Evolutionary conservation across 441 rosid genomes (phyloP), one percentile per base, ranked within the genome.

Genomic region (Kokia cookei): DNA sequence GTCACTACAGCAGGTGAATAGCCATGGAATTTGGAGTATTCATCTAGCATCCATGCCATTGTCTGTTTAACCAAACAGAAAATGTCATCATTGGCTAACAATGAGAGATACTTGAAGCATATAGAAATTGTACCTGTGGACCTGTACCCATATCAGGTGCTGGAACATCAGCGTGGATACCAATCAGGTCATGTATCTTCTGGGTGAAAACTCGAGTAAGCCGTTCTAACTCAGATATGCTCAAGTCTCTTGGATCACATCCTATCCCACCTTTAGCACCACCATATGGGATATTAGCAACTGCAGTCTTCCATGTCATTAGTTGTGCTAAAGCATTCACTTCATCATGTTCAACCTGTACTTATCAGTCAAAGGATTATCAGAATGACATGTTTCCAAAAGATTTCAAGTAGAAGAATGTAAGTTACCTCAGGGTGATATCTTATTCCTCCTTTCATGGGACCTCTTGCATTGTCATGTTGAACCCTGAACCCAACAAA

Each of bases 141-240:
- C 86, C 84, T 3, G 91, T 89, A 59, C 93, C 93, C 93, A 89
- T 89, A 67, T 89, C 93, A 13, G 93, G 93, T n/a, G 93, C 93
- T 3, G 93, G 93, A 74, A 89, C 91, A 80, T 89, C 91, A 13
- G 88, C 80, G 76, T 87, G 93, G 50, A 87, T 81, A 27, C 93
- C 93, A 11, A 89, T 81, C 50, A 89, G 85, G 79, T 87, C 93
- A 19, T 89, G 91, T 1, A 89, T 87, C 81, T 86, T 89, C 75
- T 87, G 93, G 63, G 93, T 89, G 85, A 89, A 89, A 55, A 87
- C 91, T 22, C 93, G 68, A 32, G 93, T 89, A 26, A 89, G 84
- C 42, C 93, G 77, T 79, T 89, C 93, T 0, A 84, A 85, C 78
- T 89, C 91, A 0, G 91, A 84, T 48, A 77, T 68, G 77, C 87